phyloP scores from a whole-genome alignment of 1,139 yeast species.

The Nakaseomyces kungkrabaensis region DNA sequence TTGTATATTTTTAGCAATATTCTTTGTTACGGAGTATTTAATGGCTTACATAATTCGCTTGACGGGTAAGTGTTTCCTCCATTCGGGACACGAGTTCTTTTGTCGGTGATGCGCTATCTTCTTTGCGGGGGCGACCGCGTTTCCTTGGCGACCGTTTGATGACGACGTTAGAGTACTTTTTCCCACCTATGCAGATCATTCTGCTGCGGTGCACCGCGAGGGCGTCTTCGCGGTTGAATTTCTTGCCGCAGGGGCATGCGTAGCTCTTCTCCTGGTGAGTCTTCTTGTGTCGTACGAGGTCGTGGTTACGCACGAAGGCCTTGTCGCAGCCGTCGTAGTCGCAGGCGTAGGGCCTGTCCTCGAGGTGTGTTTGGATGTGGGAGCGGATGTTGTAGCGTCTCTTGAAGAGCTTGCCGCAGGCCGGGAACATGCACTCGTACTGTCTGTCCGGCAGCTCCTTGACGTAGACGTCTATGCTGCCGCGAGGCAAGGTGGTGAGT shows the following conservation, averaged over 20 bases:
- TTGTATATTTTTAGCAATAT: no score
- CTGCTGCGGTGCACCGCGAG: constrained; percentile 70
- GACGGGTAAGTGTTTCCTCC: background rate
- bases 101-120: constrained; percentile 5
- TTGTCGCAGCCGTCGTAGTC: constrained; percentile 51
- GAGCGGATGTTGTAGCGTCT: constrained; percentile 91
- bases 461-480: constrained; percentile 77
- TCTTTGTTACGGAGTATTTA: no score
- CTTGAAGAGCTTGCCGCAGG: constrained; percentile 77
- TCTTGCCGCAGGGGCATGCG: constrained; percentile 84
- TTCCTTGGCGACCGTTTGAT: constrained; percentile 27
- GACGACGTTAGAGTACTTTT: constrained; percentile 32
- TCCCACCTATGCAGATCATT: constrained; percentile 69
- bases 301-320: constrained; percentile 82
- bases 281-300: constrained; percentile 79
- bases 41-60: background rate
- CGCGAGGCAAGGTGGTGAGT: constrained; percentile 76
- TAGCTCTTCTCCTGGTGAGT: constrained; percentile 73
- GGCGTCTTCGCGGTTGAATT: constrained; percentile 84
- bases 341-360: constrained; percentile 83
- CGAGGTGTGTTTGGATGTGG: constrained; percentile 92
- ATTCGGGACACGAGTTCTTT: background rate
- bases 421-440: constrained; percentile 65
- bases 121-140: constrained; percentile 25
- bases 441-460: constrained; percentile 45